A percentile compares a stretch with the other conserved stretches of the same genome.
Conservation (phyloP, 805 yeast genomes). For the Helenozyma rhizophorensis region DNA sequence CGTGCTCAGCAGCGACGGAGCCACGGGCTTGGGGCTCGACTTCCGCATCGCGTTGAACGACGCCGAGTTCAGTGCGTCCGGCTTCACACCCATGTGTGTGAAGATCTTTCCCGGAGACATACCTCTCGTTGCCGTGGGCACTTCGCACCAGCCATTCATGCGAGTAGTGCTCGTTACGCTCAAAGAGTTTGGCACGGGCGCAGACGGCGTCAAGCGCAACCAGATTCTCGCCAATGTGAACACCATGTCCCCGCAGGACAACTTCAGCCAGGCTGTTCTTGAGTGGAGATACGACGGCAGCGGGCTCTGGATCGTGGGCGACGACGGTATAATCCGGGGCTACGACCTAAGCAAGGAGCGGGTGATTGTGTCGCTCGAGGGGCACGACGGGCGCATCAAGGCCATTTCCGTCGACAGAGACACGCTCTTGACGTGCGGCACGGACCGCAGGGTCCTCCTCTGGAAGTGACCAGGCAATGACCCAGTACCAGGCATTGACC, state of each 20-base stretch:
- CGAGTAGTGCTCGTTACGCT: slow-evolving; percentile 53
- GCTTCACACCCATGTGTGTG: slow-evolving; percentile 56
- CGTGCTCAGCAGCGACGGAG: slow-evolving; percentile 24
- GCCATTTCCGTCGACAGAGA: slow-evolving; percentile 31
- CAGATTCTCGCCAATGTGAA: slow-evolving; percentile 29
- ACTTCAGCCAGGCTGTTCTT: slow-evolving; percentile 50
- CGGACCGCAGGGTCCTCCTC: slow-evolving; percentile 21
- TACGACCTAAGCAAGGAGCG: slow-evolving; percentile 43
- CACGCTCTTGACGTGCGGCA: slow-evolving; percentile 46
- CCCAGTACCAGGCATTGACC: no score
- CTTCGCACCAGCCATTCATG: slow-evolving; percentile 78
- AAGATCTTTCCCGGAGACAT: slow-evolving; percentile 15
- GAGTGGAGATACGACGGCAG: slow-evolving; percentile 37
- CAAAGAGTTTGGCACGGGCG: slow-evolving; percentile 22
- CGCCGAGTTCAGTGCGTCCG: slow-evolving; percentile 63
- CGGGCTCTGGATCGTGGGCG: slow-evolving; percentile 68
- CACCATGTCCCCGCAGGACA: slow-evolving; percentile 64
- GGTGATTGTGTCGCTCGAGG: slow-evolving; percentile 29
- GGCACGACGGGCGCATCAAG: slow-evolving; percentile 48
- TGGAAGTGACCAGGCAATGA: no score
- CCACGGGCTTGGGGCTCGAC: slow-evolving; percentile 18
- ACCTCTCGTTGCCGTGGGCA: slow-evolving; percentile 53
- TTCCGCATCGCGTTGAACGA: slow-evolving; percentile 60
- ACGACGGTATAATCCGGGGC: slow-evolving; percentile 64
- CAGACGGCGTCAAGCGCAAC: slow-evolving; percentile 18